phyloP scores from a whole-genome alignment of 345 rosid genomes.

The Eucalyptus grandis region DNA sequence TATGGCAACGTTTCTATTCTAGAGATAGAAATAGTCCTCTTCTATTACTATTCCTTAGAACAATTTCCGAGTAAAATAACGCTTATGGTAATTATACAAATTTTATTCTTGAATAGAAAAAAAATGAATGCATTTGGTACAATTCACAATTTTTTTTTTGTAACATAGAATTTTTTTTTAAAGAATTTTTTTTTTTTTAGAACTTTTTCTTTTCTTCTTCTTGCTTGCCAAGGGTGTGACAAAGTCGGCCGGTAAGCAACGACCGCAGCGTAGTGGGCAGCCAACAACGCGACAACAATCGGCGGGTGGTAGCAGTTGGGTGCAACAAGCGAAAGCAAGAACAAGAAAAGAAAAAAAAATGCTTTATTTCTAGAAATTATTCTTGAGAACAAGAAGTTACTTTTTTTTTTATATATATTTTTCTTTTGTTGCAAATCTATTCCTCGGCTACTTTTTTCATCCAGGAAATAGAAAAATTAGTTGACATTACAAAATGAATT shows the following conservation, averaged over 20 bases:
- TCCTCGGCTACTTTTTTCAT: too few relatives aligned
- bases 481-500: too few relatives aligned
- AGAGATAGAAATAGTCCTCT: rapidly evolving
- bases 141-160: rapidly evolving
- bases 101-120: too few relatives aligned
- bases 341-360: too few relatives aligned
- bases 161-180: too few relatives aligned
- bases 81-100: rapidly evolving
- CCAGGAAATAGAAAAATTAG: rapidly evolving
- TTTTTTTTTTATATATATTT: too few relatives aligned
- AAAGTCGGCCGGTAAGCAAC: rapidly evolving
- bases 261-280: rapidly evolving
- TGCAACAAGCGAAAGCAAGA: rapidly evolving
- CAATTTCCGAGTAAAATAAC: rapidly evolving
- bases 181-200: too few relatives aligned
- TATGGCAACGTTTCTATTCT: rapidly evolving
- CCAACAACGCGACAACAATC: rapidly evolving
- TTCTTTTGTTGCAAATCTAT: rapidly evolving
- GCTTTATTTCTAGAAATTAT: too few relatives aligned
- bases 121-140: rapidly evolving
- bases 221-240: rapidly evolving
- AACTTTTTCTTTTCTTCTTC: too few relatives aligned
- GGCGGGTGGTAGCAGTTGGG: rapidly evolving
- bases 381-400: rapidly evolving
- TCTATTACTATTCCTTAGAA: rapidly evolving